Conservation (phyloP, 139 green algal species). For the Coelastrella sp. region DNA sequence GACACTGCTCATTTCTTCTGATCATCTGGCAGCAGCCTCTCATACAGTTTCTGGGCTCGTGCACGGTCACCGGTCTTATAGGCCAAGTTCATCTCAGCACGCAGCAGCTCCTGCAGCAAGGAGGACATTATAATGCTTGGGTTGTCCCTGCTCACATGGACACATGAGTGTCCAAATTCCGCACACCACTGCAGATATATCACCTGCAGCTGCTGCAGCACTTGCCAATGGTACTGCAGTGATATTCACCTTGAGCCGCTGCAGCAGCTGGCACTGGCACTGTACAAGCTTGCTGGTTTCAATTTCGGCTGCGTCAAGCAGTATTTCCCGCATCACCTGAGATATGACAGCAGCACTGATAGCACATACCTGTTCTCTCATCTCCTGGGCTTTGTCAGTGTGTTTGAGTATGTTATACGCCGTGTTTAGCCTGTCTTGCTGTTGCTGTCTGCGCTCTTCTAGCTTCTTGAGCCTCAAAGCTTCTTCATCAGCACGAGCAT, state of each 20-base stretch:
- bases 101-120: constrained; percentile 82
- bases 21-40: constrained; percentile 75
- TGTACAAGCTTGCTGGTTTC: too few relatives aligned
- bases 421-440: constrained; percentile 71
- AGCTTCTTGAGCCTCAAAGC: constrained; percentile 68
- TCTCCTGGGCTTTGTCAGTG: constrained; percentile 65
- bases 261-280: too few relatives aligned
- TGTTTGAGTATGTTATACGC: constrained; percentile 83
- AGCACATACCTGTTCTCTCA: constrained; percentile 73
- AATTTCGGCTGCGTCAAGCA: too few relatives aligned
- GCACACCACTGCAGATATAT: too few relatives aligned
- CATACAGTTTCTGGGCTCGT: constrained; percentile 65
- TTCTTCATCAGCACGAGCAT: constrained; percentile 71
- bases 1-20: constrained; percentile 60
- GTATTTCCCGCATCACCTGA: too few relatives aligned
- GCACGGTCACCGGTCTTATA: constrained; percentile 87
- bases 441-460: constrained; percentile 61
- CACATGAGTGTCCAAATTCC: too few relatives aligned
- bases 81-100: constrained; percentile 83
- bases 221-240: too few relatives aligned
- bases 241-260: too few relatives aligned
- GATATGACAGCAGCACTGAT: too few relatives aligned
- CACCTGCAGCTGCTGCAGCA: too few relatives aligned
- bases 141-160: too few relatives aligned
- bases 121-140: too few relatives aligned